Conservation (phyloP, 1,284 basidiomycete genomes). For the Peniophora sp. region DNA sequence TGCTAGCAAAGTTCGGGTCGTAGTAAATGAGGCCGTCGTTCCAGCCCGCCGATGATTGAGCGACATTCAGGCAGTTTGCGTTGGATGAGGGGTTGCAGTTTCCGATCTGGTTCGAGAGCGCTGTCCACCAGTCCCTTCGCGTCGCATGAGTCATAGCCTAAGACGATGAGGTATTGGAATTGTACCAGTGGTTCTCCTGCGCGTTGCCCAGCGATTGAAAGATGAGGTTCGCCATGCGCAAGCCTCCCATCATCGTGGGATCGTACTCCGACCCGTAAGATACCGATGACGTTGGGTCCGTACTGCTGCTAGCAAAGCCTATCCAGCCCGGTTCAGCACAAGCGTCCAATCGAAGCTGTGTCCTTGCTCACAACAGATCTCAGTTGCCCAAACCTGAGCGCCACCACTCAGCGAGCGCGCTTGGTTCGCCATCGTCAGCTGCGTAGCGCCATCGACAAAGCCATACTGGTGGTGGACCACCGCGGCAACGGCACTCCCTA, state of each 20-base stretch:
- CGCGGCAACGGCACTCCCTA: constrained; percentile 14
- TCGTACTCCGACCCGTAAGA: constrained; percentile 9
- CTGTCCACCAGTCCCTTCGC: constrained; percentile 21
- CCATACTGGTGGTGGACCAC: constrained; percentile 20
- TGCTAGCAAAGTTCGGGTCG: constrained; percentile 13
- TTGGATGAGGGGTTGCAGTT: constrained; percentile 3
- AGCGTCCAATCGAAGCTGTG: not conserved
- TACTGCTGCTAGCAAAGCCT: constrained; percentile 7
- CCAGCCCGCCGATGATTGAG: constrained; percentile 13
- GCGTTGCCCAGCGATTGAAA: constrained; percentile 17
- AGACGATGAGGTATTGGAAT: not conserved
- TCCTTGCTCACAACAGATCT: constrained; percentile 16
- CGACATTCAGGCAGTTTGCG: constrained; percentile 9
- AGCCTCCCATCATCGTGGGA: constrained; percentile 18
- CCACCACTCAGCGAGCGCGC: constrained; percentile 15
- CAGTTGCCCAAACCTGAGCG: constrained; percentile 17
- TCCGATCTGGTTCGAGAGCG: constrained; percentile 17
- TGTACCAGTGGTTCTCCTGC: constrained; percentile 3
- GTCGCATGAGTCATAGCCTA: not conserved
- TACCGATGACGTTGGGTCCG: constrained; percentile 7
- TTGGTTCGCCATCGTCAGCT: constrained; percentile 10
- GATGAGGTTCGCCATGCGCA: constrained; percentile 18
- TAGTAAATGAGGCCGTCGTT: constrained; percentile 17
- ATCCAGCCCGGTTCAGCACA: constrained; percentile 7
- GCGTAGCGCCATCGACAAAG: constrained; percentile 12